phyloP scores from a whole-genome alignment of 176 grass and related monocot genomes.

The Phoenix dactylifera region DNA sequence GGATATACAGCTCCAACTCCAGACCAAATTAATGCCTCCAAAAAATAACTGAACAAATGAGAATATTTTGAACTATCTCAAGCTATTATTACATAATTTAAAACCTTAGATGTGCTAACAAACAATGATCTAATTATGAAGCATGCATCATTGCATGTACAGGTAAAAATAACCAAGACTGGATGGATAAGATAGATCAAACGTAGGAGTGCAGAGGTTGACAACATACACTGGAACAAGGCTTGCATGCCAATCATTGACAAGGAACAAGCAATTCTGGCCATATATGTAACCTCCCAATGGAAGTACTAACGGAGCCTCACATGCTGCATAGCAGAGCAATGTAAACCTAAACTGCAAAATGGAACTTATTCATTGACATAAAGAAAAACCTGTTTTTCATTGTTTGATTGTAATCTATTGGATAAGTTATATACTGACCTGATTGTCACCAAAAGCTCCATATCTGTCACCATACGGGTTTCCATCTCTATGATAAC shows the following conservation, averaged over 20 bases:
- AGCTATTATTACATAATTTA: too few species aligned
- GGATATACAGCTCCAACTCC: too few species aligned
- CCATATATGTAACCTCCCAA: constrained; percentile 92
- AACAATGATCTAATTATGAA: too few species aligned
- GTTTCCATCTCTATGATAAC: constrained; percentile 83
- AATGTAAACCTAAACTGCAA: constrained; percentile 96
- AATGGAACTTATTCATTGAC: constrained; percentile 1
- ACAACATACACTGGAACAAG: constrained; percentile 87
- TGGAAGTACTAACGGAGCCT: constrained; percentile 87
- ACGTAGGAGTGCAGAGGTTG: constrained; percentile 13
- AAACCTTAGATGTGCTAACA: too few species aligned
- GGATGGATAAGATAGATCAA: too few species aligned
- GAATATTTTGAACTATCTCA: too few species aligned
- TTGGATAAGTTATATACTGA: constrained; percentile 15
- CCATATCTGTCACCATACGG: constrained; percentile 81
- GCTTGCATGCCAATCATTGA: constrained; percentile 98
- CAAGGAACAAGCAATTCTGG: constrained; percentile 78
- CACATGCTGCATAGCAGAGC: constrained; percentile 79
- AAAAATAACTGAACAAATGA: too few species aligned
- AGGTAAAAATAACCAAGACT: too few species aligned
- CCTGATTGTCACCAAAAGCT: constrained; percentile 96
- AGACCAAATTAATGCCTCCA: too few species aligned
- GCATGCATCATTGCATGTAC: too few species aligned
- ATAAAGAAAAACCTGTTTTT: constrained; percentile 4
- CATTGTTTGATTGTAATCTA: not conserved